phyloP scores from a whole-genome alignment of 2,329 filamentous ascomycete genomes.

The Alternaria rosae region DNA sequence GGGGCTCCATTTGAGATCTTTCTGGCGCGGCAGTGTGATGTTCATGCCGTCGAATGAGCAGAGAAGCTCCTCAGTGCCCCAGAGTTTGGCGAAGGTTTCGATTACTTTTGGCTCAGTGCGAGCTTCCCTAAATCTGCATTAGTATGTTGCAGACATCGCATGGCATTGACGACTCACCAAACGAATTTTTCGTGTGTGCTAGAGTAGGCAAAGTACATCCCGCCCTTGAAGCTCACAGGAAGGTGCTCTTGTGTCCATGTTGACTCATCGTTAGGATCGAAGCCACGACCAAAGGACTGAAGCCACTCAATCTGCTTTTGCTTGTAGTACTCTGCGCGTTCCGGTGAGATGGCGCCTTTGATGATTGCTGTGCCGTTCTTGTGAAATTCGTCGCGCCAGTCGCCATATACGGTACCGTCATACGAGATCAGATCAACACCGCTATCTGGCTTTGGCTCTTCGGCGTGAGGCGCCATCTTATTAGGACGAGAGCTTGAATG shows the following conservation, averaged over 20 bases:
- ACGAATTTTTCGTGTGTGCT: constrained; percentile 53
- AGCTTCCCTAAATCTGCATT: neutral
- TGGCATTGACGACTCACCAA: constrained; percentile 27
- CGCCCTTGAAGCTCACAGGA: constrained; percentile 52
- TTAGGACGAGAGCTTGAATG: neutral
- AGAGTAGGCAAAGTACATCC: constrained; percentile 53
- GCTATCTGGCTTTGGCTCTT: constrained; percentile 22
- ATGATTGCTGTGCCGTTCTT: constrained; percentile 53
- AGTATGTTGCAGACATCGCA: neutral
- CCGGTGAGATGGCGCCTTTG: constrained; percentile 50
- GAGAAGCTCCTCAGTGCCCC: neutral
- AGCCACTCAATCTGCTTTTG: constrained; percentile 55
- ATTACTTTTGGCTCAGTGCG: neutral
- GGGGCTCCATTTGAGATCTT: neutral
- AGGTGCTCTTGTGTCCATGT: constrained; percentile 51
- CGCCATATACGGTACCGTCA: constrained; percentile 20
- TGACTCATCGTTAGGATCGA: constrained; percentile 44
- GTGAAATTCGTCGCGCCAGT: constrained; percentile 44
- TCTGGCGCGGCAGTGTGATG: neutral
- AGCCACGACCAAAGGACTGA: constrained; percentile 52
- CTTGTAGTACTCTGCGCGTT: constrained; percentile 52
- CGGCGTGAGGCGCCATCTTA: constrained; percentile 26
- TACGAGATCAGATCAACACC: constrained; percentile 26
- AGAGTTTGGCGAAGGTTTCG: neutral
- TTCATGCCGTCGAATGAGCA: neutral